phyloP scores from a whole-genome alignment of 257 asterid species.

The Linderniella brevidens region DNA sequence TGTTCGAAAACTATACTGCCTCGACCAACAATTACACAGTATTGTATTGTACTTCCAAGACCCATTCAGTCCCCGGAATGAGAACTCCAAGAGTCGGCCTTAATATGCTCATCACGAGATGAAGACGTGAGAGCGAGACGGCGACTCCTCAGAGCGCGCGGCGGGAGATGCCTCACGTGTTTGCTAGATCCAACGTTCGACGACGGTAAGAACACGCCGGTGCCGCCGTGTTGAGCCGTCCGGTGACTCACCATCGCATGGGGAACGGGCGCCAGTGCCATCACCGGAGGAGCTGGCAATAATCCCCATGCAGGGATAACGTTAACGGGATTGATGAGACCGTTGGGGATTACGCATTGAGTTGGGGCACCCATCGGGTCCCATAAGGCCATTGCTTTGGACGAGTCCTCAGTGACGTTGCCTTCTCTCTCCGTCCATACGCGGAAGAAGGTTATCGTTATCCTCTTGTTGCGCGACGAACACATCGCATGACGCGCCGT shows the following conservation, averaged over 20 bases:
- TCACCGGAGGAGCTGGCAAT: not conserved
- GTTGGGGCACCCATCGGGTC: slow-evolving; percentile 48
- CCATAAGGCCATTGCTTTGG: slow-evolving; percentile 59
- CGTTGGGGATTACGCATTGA: slow-evolving; percentile 23
- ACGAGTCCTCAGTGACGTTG: slow-evolving; percentile 13
- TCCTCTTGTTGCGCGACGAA: slow-evolving; percentile 71
- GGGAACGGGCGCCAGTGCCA: slow-evolving; percentile 30
- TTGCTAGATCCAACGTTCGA: slow-evolving; percentile 36
- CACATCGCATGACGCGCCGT: slow-evolving; percentile 93
- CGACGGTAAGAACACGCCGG: slow-evolving; percentile 94
- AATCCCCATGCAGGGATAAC: slow-evolving; percentile 64
- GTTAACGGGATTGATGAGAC: slow-evolving; percentile 12
- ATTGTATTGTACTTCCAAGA: too few species aligned
- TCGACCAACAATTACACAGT: too few species aligned
- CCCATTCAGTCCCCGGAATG: too few species aligned
- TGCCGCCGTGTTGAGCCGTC: slow-evolving; percentile 56
- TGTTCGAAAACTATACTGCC: too few species aligned
- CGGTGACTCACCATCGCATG: slow-evolving; percentile 39
- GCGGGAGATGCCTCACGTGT: slow-evolving; percentile 75
- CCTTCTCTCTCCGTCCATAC: slow-evolving; percentile 37
- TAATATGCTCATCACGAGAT: too few species aligned
- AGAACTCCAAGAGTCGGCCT: too few species aligned
- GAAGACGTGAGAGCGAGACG: slow-evolving; percentile 54
- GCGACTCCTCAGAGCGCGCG: slow-evolving; percentile 70
- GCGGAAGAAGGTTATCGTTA: slow-evolving; percentile 69